Evolutionary conservation across 2,329 filamentous ascomycete species (phyloP).

Genomic region (Lachnellula hyalina): DNA sequence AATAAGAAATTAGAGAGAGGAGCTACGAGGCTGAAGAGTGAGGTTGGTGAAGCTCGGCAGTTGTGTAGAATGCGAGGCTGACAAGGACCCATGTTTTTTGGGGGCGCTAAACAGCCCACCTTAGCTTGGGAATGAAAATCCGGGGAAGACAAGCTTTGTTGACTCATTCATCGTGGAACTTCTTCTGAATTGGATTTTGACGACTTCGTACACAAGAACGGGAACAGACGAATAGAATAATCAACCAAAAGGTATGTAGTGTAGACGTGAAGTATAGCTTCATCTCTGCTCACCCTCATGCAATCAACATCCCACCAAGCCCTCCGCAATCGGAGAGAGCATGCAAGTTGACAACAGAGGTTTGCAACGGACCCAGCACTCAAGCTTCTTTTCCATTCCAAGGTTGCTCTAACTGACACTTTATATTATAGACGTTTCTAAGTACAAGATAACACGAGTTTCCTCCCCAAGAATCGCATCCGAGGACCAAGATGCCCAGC

Average conservation of each 20-base stretch:
- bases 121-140: conserved; percentile 7
- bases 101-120: conserved; percentile 5
- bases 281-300: background rate
- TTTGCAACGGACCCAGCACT: background rate
- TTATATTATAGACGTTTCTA: background rate
- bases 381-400: background rate
- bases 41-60: background rate
- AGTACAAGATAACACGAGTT: background rate
- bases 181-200: background rate
- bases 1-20: background rate
- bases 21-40: conserved; percentile 2
- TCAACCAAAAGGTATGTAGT: background rate
- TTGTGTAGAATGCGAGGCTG: conserved; percentile 1
- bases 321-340: background rate
- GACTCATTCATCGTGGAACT: conserved; percentile 6
- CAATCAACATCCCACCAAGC: background rate
- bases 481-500: conserved; percentile 52
- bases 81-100: background rate
- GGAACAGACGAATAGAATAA: background rate
- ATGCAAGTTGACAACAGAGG: background rate
- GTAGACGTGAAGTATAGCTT: background rate
- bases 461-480: background rate
- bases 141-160: conserved; percentile 7
- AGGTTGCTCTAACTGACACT: background rate
- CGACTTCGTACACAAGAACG: background rate